Evolutionary conservation across 768 basidiomycete genomes (phyloP).

Genomic region (Serendipita sp.): DNA sequence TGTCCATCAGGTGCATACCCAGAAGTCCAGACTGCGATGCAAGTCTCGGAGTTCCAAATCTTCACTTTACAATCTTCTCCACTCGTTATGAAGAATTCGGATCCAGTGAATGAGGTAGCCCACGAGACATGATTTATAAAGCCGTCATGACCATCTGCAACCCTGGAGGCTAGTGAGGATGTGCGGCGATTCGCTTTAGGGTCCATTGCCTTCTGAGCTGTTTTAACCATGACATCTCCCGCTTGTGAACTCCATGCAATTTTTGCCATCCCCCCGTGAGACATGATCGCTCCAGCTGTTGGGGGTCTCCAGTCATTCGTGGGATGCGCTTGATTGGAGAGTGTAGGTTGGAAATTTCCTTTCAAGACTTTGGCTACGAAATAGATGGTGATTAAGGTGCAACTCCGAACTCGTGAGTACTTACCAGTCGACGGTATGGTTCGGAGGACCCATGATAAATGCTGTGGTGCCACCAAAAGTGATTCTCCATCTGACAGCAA

Average conservation of each 20-base stretch:
- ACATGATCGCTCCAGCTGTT: conserved; percentile 25
- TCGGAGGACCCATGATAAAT: neutral
- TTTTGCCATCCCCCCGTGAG: conserved; percentile 48
- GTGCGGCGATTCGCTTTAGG: conserved; percentile 26
- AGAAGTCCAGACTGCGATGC: conserved; percentile 25
- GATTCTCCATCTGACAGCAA: neutral
- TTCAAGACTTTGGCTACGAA: conserved; percentile 33
- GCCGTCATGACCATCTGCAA: conserved; percentile 49
- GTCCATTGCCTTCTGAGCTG: conserved; percentile 43
- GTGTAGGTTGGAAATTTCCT: conserved; percentile 33
- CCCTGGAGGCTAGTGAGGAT: conserved; percentile 30
- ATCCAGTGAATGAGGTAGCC: conserved; percentile 18
- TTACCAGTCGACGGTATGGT: neutral
- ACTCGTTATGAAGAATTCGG: conserved; percentile 30
- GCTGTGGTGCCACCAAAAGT: neutral
- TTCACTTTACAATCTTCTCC: conserved; percentile 53
- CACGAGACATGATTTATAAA: conserved; percentile 39
- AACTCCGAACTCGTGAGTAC: neutral
- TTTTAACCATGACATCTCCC: conserved; percentile 49
- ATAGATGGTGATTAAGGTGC: neutral
- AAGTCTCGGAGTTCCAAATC: conserved; percentile 51
- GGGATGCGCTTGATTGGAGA: neutral
- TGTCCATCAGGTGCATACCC: neutral
- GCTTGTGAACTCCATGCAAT: conserved; percentile 57
- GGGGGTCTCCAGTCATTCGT: conserved; percentile 1